Evolutionary conservation across 176 grass and related monocot species (phyloP).

Genomic region (Eragrostis nindensis): DNA sequence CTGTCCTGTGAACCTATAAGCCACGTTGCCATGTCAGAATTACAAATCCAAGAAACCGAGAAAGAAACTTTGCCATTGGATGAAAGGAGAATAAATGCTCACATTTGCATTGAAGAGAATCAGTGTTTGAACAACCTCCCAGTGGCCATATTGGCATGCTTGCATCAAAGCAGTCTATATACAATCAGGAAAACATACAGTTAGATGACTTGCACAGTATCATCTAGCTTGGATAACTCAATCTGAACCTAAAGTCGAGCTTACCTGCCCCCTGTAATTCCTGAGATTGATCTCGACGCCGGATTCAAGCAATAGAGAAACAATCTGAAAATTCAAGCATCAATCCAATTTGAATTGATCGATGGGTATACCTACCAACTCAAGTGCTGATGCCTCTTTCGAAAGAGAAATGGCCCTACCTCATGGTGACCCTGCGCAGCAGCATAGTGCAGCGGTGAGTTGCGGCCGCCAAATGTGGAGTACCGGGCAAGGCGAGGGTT

Average conservation of each 20-base stretch:
- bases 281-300: conserved; percentile 92
- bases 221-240: neutral
- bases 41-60: neutral
- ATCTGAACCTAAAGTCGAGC: neutral
- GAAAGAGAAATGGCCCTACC: conserved; percentile 47
- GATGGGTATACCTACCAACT: conserved; percentile 12
- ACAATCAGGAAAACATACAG: conserved; percentile 22
- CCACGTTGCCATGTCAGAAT: neutral
- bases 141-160: conserved; percentile 94
- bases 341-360: conserved; percentile 30
- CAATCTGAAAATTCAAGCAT: conserved; percentile 63
- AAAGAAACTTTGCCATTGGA: neutral
- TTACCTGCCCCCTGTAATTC: conserved; percentile 89
- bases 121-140: conserved; percentile 98
- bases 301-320: conserved; percentile 81
- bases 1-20: conserved; percentile 80
- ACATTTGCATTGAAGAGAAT: conserved; percentile 95
- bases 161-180: conserved; percentile 97
- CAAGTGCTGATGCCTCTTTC: neutral
- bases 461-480: conserved; percentile 90
- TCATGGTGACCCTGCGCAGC: conserved; percentile 91
- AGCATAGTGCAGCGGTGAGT: conserved; percentile 93
- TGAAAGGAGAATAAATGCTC: conserved; percentile 23
- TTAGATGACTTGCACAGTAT: neutral
- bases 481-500: conserved; percentile 90